A percentile compares a stretch with the other conserved stretches of the same genome.
Conservation (phyloP, 495 filamentous ascomycete genomes). For the Hyaloscypha finlandica region DNA sequence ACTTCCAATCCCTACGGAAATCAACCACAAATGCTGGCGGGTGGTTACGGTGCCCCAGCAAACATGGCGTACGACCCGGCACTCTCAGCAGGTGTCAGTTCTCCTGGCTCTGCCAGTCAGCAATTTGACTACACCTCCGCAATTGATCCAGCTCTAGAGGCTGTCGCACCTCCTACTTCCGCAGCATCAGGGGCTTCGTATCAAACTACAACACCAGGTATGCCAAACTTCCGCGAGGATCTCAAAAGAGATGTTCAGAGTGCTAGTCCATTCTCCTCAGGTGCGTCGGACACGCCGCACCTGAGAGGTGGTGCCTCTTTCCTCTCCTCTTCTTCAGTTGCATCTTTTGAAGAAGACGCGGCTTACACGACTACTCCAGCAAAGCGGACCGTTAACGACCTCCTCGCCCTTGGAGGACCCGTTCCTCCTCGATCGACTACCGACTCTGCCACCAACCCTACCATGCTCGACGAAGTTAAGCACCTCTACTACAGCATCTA, state of each 20-base stretch:
- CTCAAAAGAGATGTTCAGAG: slow-evolving; percentile 38
- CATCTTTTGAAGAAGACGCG: slow-evolving; percentile 36
- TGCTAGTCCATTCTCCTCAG: slow-evolving; percentile 44
- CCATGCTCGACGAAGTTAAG: slow-evolving; percentile 66
- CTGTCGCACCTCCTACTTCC: slow-evolving; percentile 34
- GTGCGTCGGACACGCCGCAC: slow-evolving; percentile 39
- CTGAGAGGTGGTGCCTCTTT: slow-evolving; percentile 46
- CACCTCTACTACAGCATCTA: slow-evolving; percentile 77
- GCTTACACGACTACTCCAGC: slow-evolving; percentile 58
- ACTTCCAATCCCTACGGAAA: slow-evolving; percentile 36
- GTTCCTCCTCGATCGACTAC: slow-evolving; percentile 61
- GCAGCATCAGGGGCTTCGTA: slow-evolving; percentile 6
- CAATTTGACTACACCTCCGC: slow-evolving; percentile 69
- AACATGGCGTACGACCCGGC: slow-evolving; percentile 39
- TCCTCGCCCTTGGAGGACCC: slow-evolving; percentile 66
- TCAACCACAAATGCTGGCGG: slow-evolving; percentile 38
- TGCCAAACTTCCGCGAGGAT: slow-evolving; percentile 36
- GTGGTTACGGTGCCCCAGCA: slow-evolving; percentile 39
- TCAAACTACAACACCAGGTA: slow-evolving; percentile 30
- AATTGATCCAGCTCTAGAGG: slow-evolving; percentile 77
- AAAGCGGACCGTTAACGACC: slow-evolving; percentile 71
- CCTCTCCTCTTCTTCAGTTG: slow-evolving; percentile 33
- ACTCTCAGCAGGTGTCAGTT: slow-evolving; percentile 41
- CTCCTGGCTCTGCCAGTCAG: slow-evolving; percentile 60
- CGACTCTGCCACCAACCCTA: slow-evolving; percentile 44